Evolutionary conservation across 176 grass and related monocot species (phyloP).

Genomic region (Avena eriantha): DNA sequence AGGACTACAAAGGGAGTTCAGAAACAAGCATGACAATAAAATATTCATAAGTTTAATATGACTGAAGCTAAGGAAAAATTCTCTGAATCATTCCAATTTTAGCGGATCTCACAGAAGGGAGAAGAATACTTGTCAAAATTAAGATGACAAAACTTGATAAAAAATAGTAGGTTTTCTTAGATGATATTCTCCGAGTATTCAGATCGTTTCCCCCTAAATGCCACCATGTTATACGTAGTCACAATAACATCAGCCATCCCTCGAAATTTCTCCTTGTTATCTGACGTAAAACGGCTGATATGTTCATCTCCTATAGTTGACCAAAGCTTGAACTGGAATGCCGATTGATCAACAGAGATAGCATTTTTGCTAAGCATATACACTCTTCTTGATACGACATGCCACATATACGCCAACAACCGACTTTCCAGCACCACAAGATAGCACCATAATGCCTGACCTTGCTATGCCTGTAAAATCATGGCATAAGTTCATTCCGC

Average conservation of each 20-base stretch:
- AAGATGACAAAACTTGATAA: constrained; percentile 1
- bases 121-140: neutral
- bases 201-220: constrained; percentile 88
- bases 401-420: constrained; percentile 94
- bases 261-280: constrained; percentile 95
- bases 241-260: constrained; percentile 90
- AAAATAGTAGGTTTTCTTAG: constrained; percentile 56
- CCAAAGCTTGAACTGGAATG: constrained; percentile 99
- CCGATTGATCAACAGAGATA: constrained; percentile 98
- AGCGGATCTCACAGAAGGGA: neutral
- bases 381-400: constrained; percentile 92
- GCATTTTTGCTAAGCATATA: constrained; percentile 95
- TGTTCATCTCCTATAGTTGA: constrained; percentile 96
- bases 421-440: constrained; percentile 97
- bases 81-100: neutral
- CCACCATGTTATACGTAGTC: constrained; percentile 99
- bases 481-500: constrained; percentile 11
- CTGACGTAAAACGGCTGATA: constrained; percentile 93
- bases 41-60: neutral
- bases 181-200: constrained; percentile 99
- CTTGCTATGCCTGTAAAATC: constrained; percentile 72
- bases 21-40: constrained; percentile 18
- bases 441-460: constrained; percentile 95
- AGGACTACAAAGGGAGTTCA: neutral
- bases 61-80: neutral